Evolutionary conservation across 1,139 yeast genomes (phyloP).

Genomic region (Tardiomyces digboiensis): DNA sequence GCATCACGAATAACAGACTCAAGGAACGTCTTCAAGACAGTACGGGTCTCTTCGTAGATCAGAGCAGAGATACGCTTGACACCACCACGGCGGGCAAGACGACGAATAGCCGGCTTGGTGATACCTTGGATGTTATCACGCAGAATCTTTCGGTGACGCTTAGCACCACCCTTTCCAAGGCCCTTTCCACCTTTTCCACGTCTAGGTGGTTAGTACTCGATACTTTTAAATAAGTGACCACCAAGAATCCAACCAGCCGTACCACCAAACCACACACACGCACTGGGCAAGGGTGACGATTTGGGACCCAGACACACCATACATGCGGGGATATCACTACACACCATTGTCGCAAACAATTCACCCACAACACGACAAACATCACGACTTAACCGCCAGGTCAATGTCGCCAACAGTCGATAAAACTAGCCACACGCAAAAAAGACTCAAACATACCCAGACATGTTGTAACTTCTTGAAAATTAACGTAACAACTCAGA

Average conservation of each 20-base stretch:
- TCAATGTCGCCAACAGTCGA: background rate
- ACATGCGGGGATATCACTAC: background rate
- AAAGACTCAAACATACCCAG: background rate
- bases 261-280: background rate
- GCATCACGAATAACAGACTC: slow-evolving; percentile 98
- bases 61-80: slow-evolving; percentile 99
- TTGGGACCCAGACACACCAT: background rate
- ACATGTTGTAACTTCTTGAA: background rate
- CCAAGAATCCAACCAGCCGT: background rate
- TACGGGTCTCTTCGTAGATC: slow-evolving; percentile 98
- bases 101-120: slow-evolving; percentile 99
- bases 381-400: too few species aligned
- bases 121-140: slow-evolving; percentile 99
- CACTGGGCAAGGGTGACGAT: background rate
- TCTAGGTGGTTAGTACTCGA: slow-evolving; percentile 54
- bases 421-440: background rate
- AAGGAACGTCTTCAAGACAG: slow-evolving; percentile 90
- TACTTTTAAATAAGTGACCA: background rate
- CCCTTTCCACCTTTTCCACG: slow-evolving; percentile 74
- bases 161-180: slow-evolving; percentile 61
- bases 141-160: slow-evolving; percentile 99
- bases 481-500: background rate
- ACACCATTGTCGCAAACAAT: background rate
- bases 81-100: slow-evolving; percentile 99
- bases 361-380: too few species aligned